Base-by-base conservation (phyloP, 352 stramenopile genomes). In the Saprolegnia parasitica region DNA sequence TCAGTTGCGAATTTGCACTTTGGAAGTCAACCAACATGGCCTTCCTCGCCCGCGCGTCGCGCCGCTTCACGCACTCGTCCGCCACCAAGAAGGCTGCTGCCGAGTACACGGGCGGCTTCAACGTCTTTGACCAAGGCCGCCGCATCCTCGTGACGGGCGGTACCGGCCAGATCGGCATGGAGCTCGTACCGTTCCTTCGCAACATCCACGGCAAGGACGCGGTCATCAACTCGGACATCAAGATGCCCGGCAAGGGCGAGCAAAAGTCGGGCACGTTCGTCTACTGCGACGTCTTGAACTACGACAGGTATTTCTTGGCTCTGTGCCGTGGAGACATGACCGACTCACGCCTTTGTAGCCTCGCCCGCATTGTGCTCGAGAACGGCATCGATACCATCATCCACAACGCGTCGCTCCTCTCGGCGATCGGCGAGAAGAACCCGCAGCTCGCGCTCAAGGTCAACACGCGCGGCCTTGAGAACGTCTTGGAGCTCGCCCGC, bases 321-420 rank as follows among this genome's bases (percentile, higher is more conserved):
- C n/a, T n/a, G n/a, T n/a, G n/a, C n/a, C n/a, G n/a, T n/a, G n/a
- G n/a, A n/a, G n/a, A n/a, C n/a, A n/a, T n/a, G n/a, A n/a, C n/a
- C n/a, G n/a, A n/a, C n/a, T n/a, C n/a, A n/a, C n/a, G n/a, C n/a
- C n/a, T n/a, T 46, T 39, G 18, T 65, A 73, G 55, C 23, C 77
- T 97, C 26, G 81, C 79, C 26, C 86, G 89, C 20, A 90, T 97
- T 54, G 85, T 96, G 46, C 67, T 91, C 3, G 90, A 97, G 76
- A 80, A 97, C 35, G 86, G 83, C 58, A 76, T 97, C 16, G 81
- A 93, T 77, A 95, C 82, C 26, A 93, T 97, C 58, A 81, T 97
- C 46, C 90, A 97, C 81, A 89, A 97, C 75, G 91, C 88, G 58
- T 95, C 91, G 66, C 73, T 97, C 66, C 77, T 97, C 32, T 96